Percentiles rank a stretch among this genome's conserved stretches.
Evolutionary conservation across 2,329 filamentous ascomycete species (phyloP).

Genomic region (Chalara sp.): DNA sequence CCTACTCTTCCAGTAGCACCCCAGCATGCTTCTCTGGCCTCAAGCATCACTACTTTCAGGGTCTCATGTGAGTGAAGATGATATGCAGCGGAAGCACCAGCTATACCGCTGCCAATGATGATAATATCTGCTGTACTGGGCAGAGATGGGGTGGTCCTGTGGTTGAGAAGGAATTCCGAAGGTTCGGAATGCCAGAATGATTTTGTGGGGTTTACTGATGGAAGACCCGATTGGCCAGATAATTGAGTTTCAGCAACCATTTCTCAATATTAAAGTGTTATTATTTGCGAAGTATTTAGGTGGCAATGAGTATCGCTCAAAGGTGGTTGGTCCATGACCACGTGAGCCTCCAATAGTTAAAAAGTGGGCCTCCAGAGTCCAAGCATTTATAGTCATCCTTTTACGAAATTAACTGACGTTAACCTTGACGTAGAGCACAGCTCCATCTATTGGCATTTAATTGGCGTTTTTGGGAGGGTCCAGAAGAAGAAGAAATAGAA

Average conservation of each 20-base stretch:
- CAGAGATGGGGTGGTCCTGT: slow-evolving; percentile 58
- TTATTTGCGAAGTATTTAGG: no score
- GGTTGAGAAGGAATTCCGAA: slow-evolving; percentile 56
- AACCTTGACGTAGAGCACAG: no score
- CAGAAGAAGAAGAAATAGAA: no score
- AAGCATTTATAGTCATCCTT: no score
- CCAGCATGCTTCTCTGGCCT: slow-evolving; percentile 74
- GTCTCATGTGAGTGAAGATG: slow-evolving; percentile 44
- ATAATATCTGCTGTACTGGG: slow-evolving; percentile 60
- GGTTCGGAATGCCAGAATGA: slow-evolving; percentile 73
- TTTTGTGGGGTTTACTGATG: slow-evolving; percentile 50
- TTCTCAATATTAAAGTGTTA: no score
- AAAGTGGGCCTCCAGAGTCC: no score
- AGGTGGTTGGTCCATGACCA: no score
- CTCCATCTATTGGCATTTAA: no score
- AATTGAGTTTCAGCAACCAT: not conserved
- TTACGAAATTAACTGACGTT: no score
- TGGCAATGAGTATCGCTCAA: no score
- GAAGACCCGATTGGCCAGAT: slow-evolving; percentile 35
- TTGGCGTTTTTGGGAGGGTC: no score
- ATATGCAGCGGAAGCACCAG: slow-evolving; percentile 64
- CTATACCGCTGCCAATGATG: slow-evolving; percentile 70
- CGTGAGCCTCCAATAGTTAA: no score
- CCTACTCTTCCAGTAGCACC: slow-evolving; percentile 75
- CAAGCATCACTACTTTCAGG: slow-evolving; percentile 61